phyloP scores from a whole-genome alignment of 805 yeast species.

The Candida alai region DNA sequence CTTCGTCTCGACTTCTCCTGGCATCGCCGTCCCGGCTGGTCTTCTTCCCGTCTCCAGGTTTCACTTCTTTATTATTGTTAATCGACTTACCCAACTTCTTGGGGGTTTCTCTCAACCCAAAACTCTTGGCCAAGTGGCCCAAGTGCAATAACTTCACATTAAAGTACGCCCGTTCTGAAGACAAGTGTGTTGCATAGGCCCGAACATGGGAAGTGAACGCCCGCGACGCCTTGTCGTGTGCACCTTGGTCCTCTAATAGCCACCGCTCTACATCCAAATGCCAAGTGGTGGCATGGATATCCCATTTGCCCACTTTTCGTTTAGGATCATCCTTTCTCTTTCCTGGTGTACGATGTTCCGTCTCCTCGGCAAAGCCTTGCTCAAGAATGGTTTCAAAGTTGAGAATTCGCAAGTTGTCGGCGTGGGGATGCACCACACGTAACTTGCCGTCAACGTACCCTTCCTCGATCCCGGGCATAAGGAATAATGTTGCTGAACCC shows the following conservation, averaged over 20 bases:
- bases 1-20: constrained; percentile 51
- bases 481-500: constrained; percentile 75
- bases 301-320: constrained; percentile 63
- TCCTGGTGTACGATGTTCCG: constrained; percentile 22
- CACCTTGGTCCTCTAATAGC: constrained; percentile 63
- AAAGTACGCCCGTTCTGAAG: constrained; percentile 74
- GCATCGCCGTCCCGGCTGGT: too few species aligned
- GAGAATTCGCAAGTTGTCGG: constrained; percentile 29
- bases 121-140: constrained; percentile 94
- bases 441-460: constrained; percentile 60
- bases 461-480: constrained; percentile 89
- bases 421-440: constrained; percentile 36
- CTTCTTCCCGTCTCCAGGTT: constrained; percentile 30
- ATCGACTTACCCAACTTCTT: constrained; percentile 58
- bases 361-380: constrained; percentile 36
- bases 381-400: constrained; percentile 31
- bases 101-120: constrained; percentile 94
- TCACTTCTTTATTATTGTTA: constrained; percentile 28
- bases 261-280: constrained; percentile 88
- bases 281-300: constrained; percentile 93
- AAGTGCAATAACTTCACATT: constrained; percentile 80
- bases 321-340: constrained; percentile 36
- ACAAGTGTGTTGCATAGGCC: constrained; percentile 93
- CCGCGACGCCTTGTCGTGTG: constrained; percentile 64
- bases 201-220: constrained; percentile 88